Percentiles rank a stretch among this genome's conserved stretches.
Conservation (phyloP, 805 yeast genomes). For the Pichia manshurica region DNA sequence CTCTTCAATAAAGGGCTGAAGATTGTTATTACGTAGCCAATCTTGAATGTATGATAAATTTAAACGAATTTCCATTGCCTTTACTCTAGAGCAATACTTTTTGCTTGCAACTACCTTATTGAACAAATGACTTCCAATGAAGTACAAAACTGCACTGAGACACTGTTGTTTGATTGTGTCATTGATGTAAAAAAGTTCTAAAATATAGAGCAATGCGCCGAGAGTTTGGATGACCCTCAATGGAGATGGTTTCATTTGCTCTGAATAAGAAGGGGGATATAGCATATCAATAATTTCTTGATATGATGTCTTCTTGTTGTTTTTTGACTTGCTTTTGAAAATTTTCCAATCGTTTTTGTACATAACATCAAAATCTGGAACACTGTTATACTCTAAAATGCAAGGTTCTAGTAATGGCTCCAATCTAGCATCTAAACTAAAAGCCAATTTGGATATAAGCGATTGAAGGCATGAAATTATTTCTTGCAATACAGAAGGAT, state of each 20-base stretch:
- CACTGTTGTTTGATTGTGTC: slow-evolving; percentile 75
- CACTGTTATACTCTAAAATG: slow-evolving; percentile 67
- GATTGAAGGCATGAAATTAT: slow-evolving; percentile 50
- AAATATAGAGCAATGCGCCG: slow-evolving; percentile 81
- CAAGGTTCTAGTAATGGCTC: slow-evolving; percentile 57
- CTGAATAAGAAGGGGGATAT: slow-evolving; percentile 77
- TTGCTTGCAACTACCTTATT: slow-evolving; percentile 64
- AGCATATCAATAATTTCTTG: slow-evolving; percentile 71
- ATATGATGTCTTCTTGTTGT: slow-evolving; percentile 40
- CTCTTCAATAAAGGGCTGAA: slow-evolving; percentile 36
- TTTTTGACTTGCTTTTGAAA: slow-evolving; percentile 39
- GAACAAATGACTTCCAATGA: slow-evolving; percentile 68
- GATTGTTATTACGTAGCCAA: slow-evolving; percentile 76
- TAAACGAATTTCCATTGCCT: slow-evolving; percentile 84
- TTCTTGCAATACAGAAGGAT: slow-evolving; percentile 59
- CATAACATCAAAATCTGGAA: slow-evolving; percentile 74
- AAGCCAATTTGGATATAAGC: slow-evolving; percentile 57
- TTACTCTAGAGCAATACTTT: slow-evolving; percentile 68
- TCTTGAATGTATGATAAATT: slow-evolving; percentile 85
- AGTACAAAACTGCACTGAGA: slow-evolving; percentile 69
- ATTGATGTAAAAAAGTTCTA: slow-evolving; percentile 76
- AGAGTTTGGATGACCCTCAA: slow-evolving; percentile 76
- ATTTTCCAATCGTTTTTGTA: slow-evolving; percentile 67
- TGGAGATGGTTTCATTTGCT: slow-evolving; percentile 86
- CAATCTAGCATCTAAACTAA: slow-evolving; percentile 58